Conservation (phyloP, 768 basidiomycete species). For the Mycena indigotica region DNA sequence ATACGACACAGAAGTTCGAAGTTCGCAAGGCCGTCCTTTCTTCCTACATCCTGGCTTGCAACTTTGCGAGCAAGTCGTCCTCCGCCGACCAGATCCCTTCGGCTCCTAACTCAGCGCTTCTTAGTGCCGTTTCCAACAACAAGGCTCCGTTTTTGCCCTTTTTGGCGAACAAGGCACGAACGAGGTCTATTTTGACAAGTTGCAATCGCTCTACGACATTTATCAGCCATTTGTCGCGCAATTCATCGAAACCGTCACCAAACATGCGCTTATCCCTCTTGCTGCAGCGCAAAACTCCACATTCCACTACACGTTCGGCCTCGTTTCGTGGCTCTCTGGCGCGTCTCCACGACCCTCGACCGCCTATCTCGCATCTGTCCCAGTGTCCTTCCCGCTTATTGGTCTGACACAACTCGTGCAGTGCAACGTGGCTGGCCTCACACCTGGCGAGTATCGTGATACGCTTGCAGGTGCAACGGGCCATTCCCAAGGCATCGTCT, state of each 20-base stretch:
- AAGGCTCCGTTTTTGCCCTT: too few species aligned
- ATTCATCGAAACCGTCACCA: background rate
- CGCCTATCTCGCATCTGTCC: constrained; percentile 88
- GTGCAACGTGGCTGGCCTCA: constrained; percentile 5
- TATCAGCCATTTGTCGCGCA: background rate
- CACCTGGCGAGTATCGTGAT: background rate
- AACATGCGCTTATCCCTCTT: background rate
- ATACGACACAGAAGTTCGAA: background rate
- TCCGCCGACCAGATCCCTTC: constrained; percentile 54
- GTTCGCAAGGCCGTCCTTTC: background rate
- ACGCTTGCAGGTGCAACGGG: background rate
- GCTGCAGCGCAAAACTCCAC: background rate
- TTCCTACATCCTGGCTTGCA: constrained; percentile 65
- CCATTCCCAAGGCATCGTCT: constrained; percentile 85
- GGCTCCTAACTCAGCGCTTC: constrained; percentile 66
- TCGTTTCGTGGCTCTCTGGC: constrained; percentile 80
- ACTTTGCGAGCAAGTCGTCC: constrained; percentile 61
- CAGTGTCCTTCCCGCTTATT: constrained; percentile 93
- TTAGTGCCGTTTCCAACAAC: constrained; percentile 59
- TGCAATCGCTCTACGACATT: background rate
- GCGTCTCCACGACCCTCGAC: constrained; percentile 69
- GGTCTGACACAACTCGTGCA: constrained; percentile 95
- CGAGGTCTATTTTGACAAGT: background rate
- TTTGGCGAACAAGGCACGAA: too few species aligned
- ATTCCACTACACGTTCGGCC: background rate